Conservation (phyloP, 2,329 filamentous ascomycete genomes). For the Macroventuria anomochaeta region DNA sequence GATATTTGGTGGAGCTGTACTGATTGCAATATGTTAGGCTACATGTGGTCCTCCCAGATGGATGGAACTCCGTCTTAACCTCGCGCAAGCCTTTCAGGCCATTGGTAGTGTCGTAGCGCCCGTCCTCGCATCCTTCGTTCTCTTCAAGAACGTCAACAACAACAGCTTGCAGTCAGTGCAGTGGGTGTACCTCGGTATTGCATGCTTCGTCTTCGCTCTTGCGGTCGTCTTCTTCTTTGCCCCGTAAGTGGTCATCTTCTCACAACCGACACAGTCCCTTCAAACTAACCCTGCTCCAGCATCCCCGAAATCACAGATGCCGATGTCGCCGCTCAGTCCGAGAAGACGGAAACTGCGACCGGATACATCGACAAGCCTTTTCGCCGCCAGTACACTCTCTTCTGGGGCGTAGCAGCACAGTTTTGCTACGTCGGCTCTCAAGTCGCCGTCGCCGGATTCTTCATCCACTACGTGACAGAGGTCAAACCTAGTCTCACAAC, state of each 20-base stretch:
- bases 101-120: slow-evolving; percentile 65
- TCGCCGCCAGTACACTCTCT: slow-evolving; percentile 56
- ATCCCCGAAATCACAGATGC: slow-evolving; percentile 66
- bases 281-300: slow-evolving; percentile 1
- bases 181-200: slow-evolving; percentile 68
- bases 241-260: slow-evolving; percentile 48
- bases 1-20: not conserved
- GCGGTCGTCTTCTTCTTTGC: slow-evolving; percentile 66
- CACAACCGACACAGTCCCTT: not conserved
- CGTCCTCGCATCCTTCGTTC: slow-evolving; percentile 63
- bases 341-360: slow-evolving; percentile 36
- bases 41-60: slow-evolving; percentile 66
- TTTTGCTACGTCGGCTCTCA: slow-evolving; percentile 67
- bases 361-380: slow-evolving; percentile 57
- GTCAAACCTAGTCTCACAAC: slow-evolving; percentile 47
- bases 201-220: slow-evolving; percentile 64
- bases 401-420: slow-evolving; percentile 59
- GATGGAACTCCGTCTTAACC: slow-evolving; percentile 63
- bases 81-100: slow-evolving; percentile 66
- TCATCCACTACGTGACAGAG: slow-evolving; percentile 51
- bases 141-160: slow-evolving; percentile 59
- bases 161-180: slow-evolving; percentile 32
- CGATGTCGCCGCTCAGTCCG: slow-evolving; percentile 61
- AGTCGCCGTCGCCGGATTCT: slow-evolving; percentile 59
- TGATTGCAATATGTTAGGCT: slow-evolving; percentile 35